Conservation (phyloP, 352 stramenopile species). For the Globisporangium paddicum region DNA sequence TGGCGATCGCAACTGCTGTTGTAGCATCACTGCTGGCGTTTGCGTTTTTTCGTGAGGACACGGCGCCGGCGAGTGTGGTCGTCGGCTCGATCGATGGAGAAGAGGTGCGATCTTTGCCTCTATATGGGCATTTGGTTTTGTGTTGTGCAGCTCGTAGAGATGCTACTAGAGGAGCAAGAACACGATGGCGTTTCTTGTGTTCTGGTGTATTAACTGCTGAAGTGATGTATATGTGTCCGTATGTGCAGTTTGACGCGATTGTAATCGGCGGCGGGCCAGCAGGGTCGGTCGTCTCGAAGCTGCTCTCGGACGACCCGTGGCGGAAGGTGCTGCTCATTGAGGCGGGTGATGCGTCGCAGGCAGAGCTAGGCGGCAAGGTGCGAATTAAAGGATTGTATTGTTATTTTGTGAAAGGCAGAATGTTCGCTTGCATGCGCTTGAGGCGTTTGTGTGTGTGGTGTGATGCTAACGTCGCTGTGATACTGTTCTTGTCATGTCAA, state of each 20-base stretch:
- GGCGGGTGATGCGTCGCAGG: slow-evolving; percentile 51
- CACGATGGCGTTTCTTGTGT: too few species aligned
- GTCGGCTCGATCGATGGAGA: slow-evolving; percentile 1
- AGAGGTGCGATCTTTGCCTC: slow-evolving; percentile 1
- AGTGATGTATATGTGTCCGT: too few species aligned
- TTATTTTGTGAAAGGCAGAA: not conserved
- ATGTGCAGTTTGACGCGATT: slow-evolving; percentile 53
- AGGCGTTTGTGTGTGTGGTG: not conserved
- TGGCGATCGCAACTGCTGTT: not conserved
- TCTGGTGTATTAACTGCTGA: too few species aligned
- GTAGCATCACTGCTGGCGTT: not conserved
- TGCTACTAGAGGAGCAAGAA: too few species aligned
- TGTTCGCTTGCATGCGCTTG: not conserved
- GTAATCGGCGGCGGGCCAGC: slow-evolving; percentile 56
- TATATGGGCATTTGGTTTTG: too few species aligned
- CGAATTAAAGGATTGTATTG: not conserved
- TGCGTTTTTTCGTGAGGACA: not conserved
- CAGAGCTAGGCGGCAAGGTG: slow-evolving; percentile 48
- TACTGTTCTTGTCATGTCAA: not conserved
- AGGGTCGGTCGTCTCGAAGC: slow-evolving; percentile 45
- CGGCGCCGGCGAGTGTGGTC: not conserved
- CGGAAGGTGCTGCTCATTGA: slow-evolving; percentile 65
- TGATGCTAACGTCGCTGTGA: not conserved
- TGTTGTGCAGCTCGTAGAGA: too few species aligned
- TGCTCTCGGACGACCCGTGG: slow-evolving; percentile 48